Percentiles rank a stretch among this genome's conserved stretches.
Conservation (phyloP, 1,284 basidiomycete genomes). For the Leccinum subspadiceum region DNA sequence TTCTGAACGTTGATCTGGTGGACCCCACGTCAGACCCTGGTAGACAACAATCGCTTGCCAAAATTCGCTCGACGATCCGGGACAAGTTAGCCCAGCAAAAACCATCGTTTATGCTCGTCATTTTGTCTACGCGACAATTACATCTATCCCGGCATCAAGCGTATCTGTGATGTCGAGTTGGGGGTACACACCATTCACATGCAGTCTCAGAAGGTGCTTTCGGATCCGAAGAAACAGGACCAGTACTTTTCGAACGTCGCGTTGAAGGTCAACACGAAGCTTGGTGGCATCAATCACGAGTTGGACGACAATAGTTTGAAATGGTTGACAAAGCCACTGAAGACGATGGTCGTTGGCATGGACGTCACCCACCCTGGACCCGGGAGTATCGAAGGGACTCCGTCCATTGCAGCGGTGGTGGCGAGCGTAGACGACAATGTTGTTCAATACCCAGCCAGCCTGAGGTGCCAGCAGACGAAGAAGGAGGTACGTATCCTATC, state of each 20-base stretch:
- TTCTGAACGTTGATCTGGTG: constrained; percentile 37
- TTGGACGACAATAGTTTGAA: constrained; percentile 52
- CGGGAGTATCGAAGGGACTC: constrained; percentile 59
- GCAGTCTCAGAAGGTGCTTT: constrained; percentile 58
- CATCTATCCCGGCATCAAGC: constrained; percentile 75
- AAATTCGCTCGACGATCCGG: constrained; percentile 41
- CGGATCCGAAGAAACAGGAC: constrained; percentile 53
- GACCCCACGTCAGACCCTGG: constrained; percentile 38
- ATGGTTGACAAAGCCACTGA: constrained; percentile 57
- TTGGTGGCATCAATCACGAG: constrained; percentile 74
- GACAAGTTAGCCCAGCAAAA: constrained; percentile 23
- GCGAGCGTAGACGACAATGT: constrained; percentile 66
- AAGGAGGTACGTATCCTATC: constrained; percentile 54
- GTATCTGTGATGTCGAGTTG: constrained; percentile 64
- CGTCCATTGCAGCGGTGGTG: constrained; percentile 80
- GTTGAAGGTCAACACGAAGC: constrained; percentile 58
- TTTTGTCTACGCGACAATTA: constrained; percentile 48
- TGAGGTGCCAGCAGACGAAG: constrained; percentile 62
- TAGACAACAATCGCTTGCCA: constrained; percentile 40
- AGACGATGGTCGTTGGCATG: constrained; percentile 75
- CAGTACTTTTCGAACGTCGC: constrained; percentile 66
- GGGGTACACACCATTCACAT: constrained; percentile 69
- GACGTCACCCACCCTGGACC: constrained; percentile 76
- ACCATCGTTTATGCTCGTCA: constrained; percentile 60
- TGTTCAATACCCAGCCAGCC: constrained; percentile 68